Percentiles rank a stretch among this genome's conserved stretches.
Evolutionary conservation across 2,329 filamentous ascomycete species (phyloP).

Genomic region (Trichoderma arundinaceum): DNA sequence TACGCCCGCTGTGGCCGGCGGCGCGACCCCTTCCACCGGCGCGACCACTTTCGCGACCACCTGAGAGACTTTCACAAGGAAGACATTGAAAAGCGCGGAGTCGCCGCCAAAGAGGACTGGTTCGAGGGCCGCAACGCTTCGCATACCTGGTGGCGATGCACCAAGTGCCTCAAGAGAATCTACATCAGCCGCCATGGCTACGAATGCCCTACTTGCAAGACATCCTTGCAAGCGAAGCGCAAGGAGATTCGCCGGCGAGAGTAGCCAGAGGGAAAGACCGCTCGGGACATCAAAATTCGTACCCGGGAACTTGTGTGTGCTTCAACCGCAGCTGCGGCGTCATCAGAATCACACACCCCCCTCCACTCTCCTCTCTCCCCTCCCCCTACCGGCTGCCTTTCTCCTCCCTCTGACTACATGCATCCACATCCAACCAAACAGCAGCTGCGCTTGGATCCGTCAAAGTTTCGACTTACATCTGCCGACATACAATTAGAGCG

Average conservation of each 20-base stretch:
- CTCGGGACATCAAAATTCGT: constrained; percentile 20
- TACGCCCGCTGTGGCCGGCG: constrained; percentile 55
- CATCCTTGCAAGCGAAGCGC: constrained; percentile 52
- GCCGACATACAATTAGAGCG: constrained; percentile 23
- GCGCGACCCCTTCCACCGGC: constrained; percentile 55
- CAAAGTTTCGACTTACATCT: constrained; percentile 28
- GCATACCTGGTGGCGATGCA: constrained; percentile 60
- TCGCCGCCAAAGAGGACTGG: constrained; percentile 47
- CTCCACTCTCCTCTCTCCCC: not conserved
- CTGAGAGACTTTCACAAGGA: constrained; percentile 62
- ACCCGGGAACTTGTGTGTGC: not conserved
- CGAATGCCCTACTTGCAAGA: constrained; percentile 56
- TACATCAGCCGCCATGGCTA: constrained; percentile 49
- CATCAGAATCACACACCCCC: not conserved
- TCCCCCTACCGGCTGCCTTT: not conserved
- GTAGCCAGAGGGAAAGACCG: constrained; percentile 23
- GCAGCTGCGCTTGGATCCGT: not conserved
- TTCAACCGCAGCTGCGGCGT: constrained; percentile 2
- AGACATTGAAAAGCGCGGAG: constrained; percentile 57
- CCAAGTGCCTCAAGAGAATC: constrained; percentile 57
- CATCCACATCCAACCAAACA: constrained; percentile 19
- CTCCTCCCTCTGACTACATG: constrained; percentile 11
- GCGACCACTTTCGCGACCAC: constrained; percentile 64
- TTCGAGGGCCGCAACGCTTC: constrained; percentile 48
- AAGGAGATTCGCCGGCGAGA: constrained; percentile 44